Base-by-base conservation (phyloP, 2,329 filamentous ascomycete species). In the Fusarium temperatum region DNA sequence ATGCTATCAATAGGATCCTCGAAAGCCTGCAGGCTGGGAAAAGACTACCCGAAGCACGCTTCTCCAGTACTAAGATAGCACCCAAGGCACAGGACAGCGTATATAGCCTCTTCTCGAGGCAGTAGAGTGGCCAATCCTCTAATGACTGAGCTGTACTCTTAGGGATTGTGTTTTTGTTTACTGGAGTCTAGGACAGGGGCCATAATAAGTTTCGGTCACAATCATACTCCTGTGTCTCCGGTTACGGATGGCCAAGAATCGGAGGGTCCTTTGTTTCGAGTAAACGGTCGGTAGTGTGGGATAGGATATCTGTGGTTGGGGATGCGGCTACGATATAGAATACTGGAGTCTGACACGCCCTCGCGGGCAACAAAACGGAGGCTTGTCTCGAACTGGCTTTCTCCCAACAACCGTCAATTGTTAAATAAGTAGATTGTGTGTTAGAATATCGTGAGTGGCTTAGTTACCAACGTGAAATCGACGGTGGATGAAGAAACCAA, bases 11-110 rank as follows among this genome's bases (percentile, higher is more conserved):
- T 45, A 94, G 93, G 94, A 90, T 94, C 11, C 83, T 97, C n/a
- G 93, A 97, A 80, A 95, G 94, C 80, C 87, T 98, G 75, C 93
- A 92, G 75, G 90, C 88, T 3, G 92, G 92, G 7, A 94, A 89
- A 80, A 87, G 95, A 63, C 85, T 97, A 47, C 87, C 93, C 1
- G 95, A 98, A 83, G 88, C 91, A 35, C 86, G 89, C 60, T 98
- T 95, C 80, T 87, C 89, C 39, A 88, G 86, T 48, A 80, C 93
- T 73, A 90, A 89, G 75, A 81, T 93, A 57, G 91, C 90, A 12
- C 81, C 88, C 1, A 88, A 86, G 74, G 86, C 88, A 8, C 93
- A 95, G 80, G 84, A 84, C 72, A 93, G 91, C 81, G 89, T 95
- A 48, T 88, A 90, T 76, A 84, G 83, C 26, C 83, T 89, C 75